Conservation (phyloP, 139 green algal genomes). For the Chloropicon primus region DNA sequence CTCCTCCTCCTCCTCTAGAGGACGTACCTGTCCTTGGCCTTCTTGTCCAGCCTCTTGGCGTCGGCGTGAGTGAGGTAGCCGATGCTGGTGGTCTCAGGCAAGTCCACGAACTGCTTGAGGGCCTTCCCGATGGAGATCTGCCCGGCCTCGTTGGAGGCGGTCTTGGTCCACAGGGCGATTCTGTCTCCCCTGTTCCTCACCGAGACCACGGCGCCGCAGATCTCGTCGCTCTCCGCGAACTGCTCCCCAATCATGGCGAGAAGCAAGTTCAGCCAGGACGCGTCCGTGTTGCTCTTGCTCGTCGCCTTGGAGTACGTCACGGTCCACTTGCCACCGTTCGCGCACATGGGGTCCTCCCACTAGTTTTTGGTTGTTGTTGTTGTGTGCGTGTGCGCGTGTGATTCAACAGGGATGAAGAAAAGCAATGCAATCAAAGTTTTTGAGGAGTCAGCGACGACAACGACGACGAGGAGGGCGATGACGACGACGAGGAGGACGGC, state of each 20-base stretch:
- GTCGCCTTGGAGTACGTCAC: slow-evolving; percentile 39
- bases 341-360: slow-evolving; percentile 90
- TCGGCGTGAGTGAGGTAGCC: slow-evolving; percentile 79
- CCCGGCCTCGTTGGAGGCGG: slow-evolving; percentile 30
- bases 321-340: slow-evolving; percentile 78
- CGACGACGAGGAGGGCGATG: no score
- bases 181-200: slow-evolving; percentile 70
- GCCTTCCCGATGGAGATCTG: slow-evolving; percentile 75
- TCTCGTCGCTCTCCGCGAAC: slow-evolving; percentile 85
- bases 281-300: slow-evolving; percentile 64
- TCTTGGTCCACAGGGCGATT: slow-evolving; percentile 91
- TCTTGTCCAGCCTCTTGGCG: slow-evolving; percentile 58
- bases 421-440: no score
- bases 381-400: no score
- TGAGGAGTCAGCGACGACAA: no score
- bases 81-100: slow-evolving; percentile 55
- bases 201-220: slow-evolving; percentile 91
- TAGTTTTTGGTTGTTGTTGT: no score
- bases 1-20: slow-evolving; percentile 25
- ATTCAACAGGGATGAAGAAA: no score
- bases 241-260: slow-evolving; percentile 97
- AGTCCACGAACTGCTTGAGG: slow-evolving; percentile 80
- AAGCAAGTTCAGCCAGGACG: slow-evolving; percentile 88
- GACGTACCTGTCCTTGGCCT: slow-evolving; percentile 76
- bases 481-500: no score